Percentiles rank a stretch among this genome's conserved stretches.
phyloP scores from a whole-genome alignment of 371 early-diverging fungal species.

The Funneliformis caledonium region DNA sequence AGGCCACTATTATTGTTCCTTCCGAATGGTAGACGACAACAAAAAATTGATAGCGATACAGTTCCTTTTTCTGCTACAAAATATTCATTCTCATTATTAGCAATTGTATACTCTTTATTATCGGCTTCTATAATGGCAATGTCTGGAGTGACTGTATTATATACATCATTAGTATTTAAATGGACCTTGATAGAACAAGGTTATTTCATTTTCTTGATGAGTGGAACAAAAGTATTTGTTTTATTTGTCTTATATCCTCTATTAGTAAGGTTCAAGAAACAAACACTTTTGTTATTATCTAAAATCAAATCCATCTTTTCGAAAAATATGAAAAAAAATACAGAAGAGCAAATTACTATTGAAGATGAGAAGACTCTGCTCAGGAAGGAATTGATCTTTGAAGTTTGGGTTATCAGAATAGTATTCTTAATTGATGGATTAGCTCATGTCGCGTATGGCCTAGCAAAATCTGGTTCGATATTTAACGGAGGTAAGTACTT shows the following conservation, averaged over 20 bases:
- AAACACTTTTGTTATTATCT: neutral
- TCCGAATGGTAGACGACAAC: neutral
- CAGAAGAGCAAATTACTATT: neutral
- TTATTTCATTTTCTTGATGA: slow-evolving; percentile 10
- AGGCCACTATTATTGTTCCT: neutral
- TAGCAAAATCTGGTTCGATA: neutral
- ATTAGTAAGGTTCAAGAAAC: slow-evolving; percentile 7
- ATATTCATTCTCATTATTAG: neutral
- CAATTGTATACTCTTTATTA: neutral
- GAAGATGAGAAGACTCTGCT: neutral
- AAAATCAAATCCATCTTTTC: neutral
- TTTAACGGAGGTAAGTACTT: neutral
- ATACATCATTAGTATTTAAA: slow-evolving; percentile 20
- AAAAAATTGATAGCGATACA: neutral
- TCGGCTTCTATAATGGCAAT: slow-evolving; percentile 3
- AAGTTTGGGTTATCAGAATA: slow-evolving; percentile 22
- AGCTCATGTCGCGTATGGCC: neutral
- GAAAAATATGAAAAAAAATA: neutral
- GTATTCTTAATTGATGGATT: slow-evolving; percentile 16
- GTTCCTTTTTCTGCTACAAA: neutral
- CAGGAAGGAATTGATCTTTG: slow-evolving; percentile 8
- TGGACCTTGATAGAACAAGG: slow-evolving; percentile 21
- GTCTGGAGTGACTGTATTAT: neutral
- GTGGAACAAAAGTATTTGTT: slow-evolving; percentile 10
- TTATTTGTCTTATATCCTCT: slow-evolving; percentile 7